phyloP scores from a whole-genome alignment of 257 asterid species.

The Prunella vulgaris region DNA sequence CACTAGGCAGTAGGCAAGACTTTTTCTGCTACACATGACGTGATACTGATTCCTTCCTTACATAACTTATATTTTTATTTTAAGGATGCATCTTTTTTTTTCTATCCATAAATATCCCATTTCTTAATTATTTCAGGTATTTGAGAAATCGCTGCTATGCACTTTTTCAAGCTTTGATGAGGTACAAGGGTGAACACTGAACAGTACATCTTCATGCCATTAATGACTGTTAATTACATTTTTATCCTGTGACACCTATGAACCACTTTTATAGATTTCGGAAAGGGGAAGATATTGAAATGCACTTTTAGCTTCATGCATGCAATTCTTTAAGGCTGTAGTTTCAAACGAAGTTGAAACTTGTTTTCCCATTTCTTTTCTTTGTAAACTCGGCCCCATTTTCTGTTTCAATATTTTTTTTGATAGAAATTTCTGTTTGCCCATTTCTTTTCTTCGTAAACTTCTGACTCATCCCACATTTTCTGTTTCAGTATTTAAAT shows the following conservation, averaged over 20 bases:
- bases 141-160: constrained; percentile 76
- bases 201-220: neutral
- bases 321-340: constrained; percentile 4
- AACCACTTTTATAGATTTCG: constrained; percentile 7
- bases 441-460: neutral
- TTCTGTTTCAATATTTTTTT: too few species aligned
- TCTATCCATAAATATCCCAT: constrained; percentile 4
- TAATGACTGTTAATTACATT: neutral
- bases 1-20: neutral
- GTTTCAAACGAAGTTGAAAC: neutral
- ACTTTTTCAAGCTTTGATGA: constrained; percentile 75
- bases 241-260: neutral
- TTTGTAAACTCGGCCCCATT: too few species aligned
- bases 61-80: neutral
- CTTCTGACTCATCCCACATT: constrained; percentile 22
- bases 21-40: neutral
- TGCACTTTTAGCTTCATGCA: constrained; percentile 1
- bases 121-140: constrained; percentile 54
- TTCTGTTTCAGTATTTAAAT: constrained; percentile 78
- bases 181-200: constrained; percentile 50
- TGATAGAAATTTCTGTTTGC: too few species aligned
- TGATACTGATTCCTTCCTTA: neutral
- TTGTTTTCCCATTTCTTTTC: too few species aligned
- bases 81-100: neutral
- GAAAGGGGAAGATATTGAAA: neutral